phyloP scores from a whole-genome alignment of 345 rosid species.

The Sisymbrium irio region DNA sequence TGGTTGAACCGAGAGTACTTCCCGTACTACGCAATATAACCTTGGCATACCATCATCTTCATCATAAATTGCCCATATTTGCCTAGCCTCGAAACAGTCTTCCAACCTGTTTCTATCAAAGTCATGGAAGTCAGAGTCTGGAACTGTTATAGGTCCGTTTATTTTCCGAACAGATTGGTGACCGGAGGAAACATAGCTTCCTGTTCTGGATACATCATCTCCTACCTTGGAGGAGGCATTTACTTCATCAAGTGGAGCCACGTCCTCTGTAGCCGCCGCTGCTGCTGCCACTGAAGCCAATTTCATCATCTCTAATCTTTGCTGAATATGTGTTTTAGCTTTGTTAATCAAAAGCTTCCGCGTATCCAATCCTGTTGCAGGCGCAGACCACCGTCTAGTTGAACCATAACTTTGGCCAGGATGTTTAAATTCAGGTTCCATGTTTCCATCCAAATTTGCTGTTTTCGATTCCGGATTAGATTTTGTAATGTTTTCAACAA shows the following conservation, averaged over 20 bases:
- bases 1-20: slow-evolving; percentile 81
- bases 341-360: slow-evolving; percentile 76
- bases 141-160: slow-evolving; percentile 60
- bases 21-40: slow-evolving; percentile 75
- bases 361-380: slow-evolving; percentile 68
- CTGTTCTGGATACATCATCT: slow-evolving; percentile 20
- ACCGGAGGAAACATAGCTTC: slow-evolving; percentile 14
- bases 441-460: slow-evolving; percentile 37
- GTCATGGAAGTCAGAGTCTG: slow-evolving; percentile 96
- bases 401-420: slow-evolving; percentile 47
- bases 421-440: slow-evolving; percentile 49
- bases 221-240: slow-evolving; percentile 33
- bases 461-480: slow-evolving; percentile 43
- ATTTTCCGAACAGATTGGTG: slow-evolving; percentile 35
- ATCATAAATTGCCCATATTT: slow-evolving; percentile 95
- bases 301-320: slow-evolving; percentile 63
- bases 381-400: slow-evolving; percentile 47
- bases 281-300: slow-evolving; percentile 48
- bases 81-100: slow-evolving; percentile 88
- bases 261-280: slow-evolving; percentile 29
- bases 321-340: slow-evolving; percentile 63
- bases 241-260: slow-evolving; percentile 29
- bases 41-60: slow-evolving; percentile 99
- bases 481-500: slow-evolving; percentile 48
- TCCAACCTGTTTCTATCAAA: slow-evolving; percentile 89